Percentiles rank a stretch among this genome's conserved stretches.
These are phyloP conservation scores for Baorangia bicolor DNA, from an alignment of 768 basidiomycete species.

Conservation along the genomic window DNA sequence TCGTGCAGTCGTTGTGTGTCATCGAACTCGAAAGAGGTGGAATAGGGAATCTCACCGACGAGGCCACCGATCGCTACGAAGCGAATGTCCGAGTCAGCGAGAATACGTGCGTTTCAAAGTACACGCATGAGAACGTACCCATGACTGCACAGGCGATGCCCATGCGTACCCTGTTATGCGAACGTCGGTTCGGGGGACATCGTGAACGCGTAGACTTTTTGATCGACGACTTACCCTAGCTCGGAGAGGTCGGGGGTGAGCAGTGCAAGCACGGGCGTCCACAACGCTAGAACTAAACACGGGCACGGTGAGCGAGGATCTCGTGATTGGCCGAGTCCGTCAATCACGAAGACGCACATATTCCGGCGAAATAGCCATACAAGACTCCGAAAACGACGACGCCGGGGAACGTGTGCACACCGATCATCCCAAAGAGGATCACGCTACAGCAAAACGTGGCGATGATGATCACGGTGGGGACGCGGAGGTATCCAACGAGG, in stretches of 20 bases:
- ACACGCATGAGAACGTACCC: constrained; percentile 32
- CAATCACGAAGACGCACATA: constrained; percentile 29
- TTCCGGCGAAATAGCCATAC: constrained; percentile 55
- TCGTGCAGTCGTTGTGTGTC: too few species aligned
- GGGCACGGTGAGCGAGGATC: background rate
- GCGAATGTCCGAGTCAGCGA: too few species aligned
- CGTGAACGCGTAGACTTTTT: background rate
- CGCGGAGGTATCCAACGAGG: constrained; percentile 42
- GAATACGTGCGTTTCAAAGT: too few species aligned
- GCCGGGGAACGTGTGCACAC: constrained; percentile 38
- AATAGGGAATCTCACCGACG: constrained; percentile 10
- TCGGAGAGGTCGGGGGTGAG: constrained; percentile 49
- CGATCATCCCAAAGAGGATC: constrained; percentile 49
- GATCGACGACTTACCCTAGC: constrained; percentile 40
- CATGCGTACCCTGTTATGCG: constrained; percentile 36
- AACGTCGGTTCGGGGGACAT: background rate
- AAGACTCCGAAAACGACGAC: constrained; percentile 43
- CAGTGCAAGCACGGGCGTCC: constrained; percentile 45
- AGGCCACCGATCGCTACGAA: constrained; percentile 12
- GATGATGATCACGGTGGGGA: constrained; percentile 37
- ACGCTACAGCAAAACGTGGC: constrained; percentile 39
- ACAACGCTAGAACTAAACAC: constrained; percentile 35
- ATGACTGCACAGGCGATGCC: constrained; percentile 49
- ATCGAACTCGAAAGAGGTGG: too few species aligned
- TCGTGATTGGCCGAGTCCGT: background rate